phyloP scores from a whole-genome alignment of 306 rosid species.

The Parietaria judaica region DNA sequence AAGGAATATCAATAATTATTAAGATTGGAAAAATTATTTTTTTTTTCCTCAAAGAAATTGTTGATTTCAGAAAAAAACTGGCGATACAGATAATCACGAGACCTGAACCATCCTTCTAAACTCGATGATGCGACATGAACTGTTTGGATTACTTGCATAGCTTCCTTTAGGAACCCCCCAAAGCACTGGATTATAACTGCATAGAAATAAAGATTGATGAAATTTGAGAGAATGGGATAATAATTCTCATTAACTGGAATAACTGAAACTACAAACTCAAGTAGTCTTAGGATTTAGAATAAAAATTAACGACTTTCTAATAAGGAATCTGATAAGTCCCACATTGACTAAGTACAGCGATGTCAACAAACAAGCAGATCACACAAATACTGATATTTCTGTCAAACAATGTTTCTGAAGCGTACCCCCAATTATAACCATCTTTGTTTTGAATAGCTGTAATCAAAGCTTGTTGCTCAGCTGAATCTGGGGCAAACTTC shows the following conservation, averaged over 20 bases:
- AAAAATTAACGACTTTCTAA: no score
- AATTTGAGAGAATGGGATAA: no score
- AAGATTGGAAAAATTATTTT: background rate
- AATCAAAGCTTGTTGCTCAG: constrained; percentile 79
- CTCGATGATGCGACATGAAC: constrained; percentile 67
- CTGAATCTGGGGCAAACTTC: constrained; percentile 78
- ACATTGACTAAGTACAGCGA: background rate
- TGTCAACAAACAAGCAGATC: constrained; percentile 10
- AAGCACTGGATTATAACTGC: constrained; percentile 88
- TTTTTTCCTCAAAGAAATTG: background rate
- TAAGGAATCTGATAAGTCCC: no score
- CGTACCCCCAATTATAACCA: constrained; percentile 98
- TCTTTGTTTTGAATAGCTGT: constrained; percentile 61
- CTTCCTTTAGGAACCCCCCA: constrained; percentile 99
- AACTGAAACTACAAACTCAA: no score
- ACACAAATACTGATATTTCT: constrained; percentile 11
- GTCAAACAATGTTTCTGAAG: constrained; percentile 11
- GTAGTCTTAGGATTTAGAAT: no score
- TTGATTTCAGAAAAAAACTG: background rate
- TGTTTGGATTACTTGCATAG: constrained; percentile 78
- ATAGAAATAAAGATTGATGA: constrained; percentile 11
- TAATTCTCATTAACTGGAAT: no score
- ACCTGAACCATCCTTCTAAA: constrained; percentile 95
- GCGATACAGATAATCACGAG: constrained; percentile 9
- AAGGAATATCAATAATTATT: background rate